Evolutionary conservation across 163 green algal species (phyloP), one percentile per base, ranked within the genome.

Genomic region (Trebouxiophyceae sp.): DNA sequence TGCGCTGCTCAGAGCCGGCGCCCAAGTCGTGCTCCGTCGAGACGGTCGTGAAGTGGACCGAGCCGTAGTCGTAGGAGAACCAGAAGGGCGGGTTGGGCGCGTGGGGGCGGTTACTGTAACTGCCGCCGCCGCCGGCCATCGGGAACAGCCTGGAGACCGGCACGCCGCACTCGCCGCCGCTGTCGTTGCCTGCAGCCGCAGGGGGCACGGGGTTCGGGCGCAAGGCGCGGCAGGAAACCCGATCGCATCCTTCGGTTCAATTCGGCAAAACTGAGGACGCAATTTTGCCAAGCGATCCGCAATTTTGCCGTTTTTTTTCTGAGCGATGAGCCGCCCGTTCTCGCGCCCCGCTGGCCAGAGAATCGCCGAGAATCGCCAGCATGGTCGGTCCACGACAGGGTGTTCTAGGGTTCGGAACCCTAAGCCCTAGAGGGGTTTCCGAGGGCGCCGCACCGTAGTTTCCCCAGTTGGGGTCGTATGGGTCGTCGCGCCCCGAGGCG

Each of bases 51-150:
- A 96, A 91, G 77, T 94, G 89, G 7, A 90, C 81, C 29, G 45
- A 60, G 70, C 88, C 91, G 54, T 87, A 83, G 39, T 87, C 73
- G 66, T 93, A 93, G 22, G 67, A 78, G 70, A 95, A 97, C 89
- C 91, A 96, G 65, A 92, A 95, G 0, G 86, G 87, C 1, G 82
- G 62, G 58, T 86, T 89, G 66, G 71, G 26, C 5, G 31, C 23
- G 44, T 45, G 31, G 23, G 47, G 19, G 27, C 23, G 1, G 39
- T 71, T 65, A 28, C 12, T 6, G 32, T 50, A 50, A 24, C 23
- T 6, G 28, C 12, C 12, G 34, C 7, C 60, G 27, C 30, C n/a
- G 58, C 54, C 65, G 0, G 72, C 72, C 75, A 77, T 79, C 23
- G 39, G 29, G 55, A 81, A 83, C 30, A 64, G 70, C 32, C 31